These are phyloP conservation scores for Paecilomyces dactylethromorphus DNA, from an alignment of 2,329 filamentous ascomycete genomes.

Conservation along the genomic window DNA sequence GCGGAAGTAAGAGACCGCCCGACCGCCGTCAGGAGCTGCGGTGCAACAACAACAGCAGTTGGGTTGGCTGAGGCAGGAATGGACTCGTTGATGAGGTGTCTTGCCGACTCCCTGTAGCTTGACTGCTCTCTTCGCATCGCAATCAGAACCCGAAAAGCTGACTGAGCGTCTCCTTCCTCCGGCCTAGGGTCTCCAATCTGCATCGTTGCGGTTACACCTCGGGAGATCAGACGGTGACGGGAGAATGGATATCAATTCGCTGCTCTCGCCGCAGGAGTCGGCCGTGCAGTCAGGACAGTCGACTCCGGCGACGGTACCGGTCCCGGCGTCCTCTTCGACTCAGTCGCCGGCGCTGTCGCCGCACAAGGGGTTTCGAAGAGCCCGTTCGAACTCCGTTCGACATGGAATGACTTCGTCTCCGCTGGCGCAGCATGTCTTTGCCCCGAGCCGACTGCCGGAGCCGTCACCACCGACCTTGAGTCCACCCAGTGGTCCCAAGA, in stretches of 20 bases:
- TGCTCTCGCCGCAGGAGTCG: slow-evolving; percentile 39
- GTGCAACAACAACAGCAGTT: neutral
- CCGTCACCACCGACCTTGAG: slow-evolving; percentile 31
- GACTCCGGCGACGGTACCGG: slow-evolving; percentile 19
- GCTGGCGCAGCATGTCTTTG: slow-evolving; percentile 36
- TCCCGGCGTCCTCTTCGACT: slow-evolving; percentile 19
- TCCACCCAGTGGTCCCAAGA: slow-evolving; percentile 20
- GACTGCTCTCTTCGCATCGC: neutral
- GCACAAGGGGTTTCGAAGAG: slow-evolving; percentile 30
- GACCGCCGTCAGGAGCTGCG: neutral
- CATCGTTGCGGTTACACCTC: neutral
- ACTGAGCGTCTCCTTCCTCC: neutral
- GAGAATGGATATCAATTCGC: slow-evolving; percentile 41
- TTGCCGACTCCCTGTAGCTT: neutral
- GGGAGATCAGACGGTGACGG: neutral
- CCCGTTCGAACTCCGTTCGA: slow-evolving; percentile 24
- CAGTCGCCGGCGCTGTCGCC: slow-evolving; percentile 22
- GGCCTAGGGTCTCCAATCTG: neutral
- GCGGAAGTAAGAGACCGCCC: neutral
- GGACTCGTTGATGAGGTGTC: slow-evolving; percentile 4
- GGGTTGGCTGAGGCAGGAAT: slow-evolving; percentile 3
- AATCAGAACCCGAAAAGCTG: neutral
- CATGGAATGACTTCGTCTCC: slow-evolving; percentile 35
- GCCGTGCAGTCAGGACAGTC: slow-evolving; percentile 31
- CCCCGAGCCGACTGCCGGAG: slow-evolving; percentile 29